Conservation (phyloP, 257 asterid species). For the Solanum stenotomum region DNA sequence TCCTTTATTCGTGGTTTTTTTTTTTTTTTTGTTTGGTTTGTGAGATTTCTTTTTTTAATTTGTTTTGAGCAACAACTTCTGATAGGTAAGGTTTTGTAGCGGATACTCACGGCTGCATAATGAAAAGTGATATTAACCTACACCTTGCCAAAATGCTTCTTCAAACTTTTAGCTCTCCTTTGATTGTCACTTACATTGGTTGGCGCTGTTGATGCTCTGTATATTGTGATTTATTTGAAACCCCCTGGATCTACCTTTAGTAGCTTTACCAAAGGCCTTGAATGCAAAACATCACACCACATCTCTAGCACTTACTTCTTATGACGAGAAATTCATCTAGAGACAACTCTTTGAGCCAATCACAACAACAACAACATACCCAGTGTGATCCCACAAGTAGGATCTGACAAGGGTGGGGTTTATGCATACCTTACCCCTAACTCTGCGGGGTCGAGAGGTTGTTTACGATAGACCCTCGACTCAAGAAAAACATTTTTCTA, state of each 20-base stretch:
- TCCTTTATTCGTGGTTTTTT: neutral
- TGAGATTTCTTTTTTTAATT: neutral
- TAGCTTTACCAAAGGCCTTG: neutral
- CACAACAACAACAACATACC: neutral
- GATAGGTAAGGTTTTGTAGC: neutral
- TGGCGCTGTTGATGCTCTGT: neutral
- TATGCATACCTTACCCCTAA: neutral
- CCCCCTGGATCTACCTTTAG: neutral
- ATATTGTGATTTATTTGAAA: neutral
- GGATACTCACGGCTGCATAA: neutral
- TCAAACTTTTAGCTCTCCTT: neutral
- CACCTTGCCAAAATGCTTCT: neutral
- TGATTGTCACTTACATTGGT: neutral
- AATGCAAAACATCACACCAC: neutral
- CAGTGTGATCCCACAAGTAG: neutral
- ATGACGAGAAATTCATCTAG: neutral
- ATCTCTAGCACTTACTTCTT: neutral
- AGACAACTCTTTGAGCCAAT: neutral
- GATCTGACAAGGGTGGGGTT: neutral
- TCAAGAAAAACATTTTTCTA: neutral
- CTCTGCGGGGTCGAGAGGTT: neutral
- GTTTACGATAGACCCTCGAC: neutral
- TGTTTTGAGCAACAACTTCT: neutral
- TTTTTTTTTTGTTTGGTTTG: neutral
- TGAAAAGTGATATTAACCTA: neutral